Conservation (phyloP, 2,329 filamentous ascomycete genomes). For the Colletotrichum orbiculare region DNA sequence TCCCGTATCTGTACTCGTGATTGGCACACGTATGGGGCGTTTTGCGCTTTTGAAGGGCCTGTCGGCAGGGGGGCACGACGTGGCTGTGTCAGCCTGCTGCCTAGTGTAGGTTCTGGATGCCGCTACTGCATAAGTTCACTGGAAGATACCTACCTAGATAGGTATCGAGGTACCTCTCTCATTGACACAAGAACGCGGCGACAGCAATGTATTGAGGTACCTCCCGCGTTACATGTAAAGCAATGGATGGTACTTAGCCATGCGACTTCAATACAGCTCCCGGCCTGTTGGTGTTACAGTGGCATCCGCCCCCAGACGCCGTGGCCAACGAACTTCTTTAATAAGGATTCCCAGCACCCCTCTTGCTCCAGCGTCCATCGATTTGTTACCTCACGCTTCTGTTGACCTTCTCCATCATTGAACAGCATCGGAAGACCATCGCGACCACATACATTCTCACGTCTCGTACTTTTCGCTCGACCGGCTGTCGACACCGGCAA, state of each 20-base stretch:
- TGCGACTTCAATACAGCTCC: background rate
- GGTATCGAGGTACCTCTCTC: background rate
- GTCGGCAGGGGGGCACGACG: slow-evolving; percentile 2
- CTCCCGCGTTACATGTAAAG: too few relatives aligned
- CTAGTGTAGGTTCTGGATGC: background rate
- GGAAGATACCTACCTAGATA: background rate
- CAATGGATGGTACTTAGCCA: too few relatives aligned
- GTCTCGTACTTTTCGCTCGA: slow-evolving; percentile 1
- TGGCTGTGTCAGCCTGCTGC: slow-evolving; percentile 37
- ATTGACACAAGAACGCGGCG: too few relatives aligned
- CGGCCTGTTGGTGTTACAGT: background rate
- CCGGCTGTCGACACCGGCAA: background rate
- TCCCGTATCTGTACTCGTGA: too few relatives aligned
- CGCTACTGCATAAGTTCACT: background rate
- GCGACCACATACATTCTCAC: background rate
- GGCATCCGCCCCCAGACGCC: slow-evolving; percentile 11
- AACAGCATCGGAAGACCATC: background rate
- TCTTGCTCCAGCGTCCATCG: background rate
- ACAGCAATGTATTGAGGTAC: too few relatives aligned
- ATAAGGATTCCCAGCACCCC: slow-evolving; percentile 16
- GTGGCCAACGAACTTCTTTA: slow-evolving; percentile 20
- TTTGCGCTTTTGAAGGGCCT: slow-evolving; percentile 2
- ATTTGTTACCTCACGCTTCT: slow-evolving; percentile 12
- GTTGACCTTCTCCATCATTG: background rate
- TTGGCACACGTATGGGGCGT: background rate